These are phyloP conservation scores for Sugiyamaella valdiviana DNA, from an alignment of 805 yeast species.

Conservation along the genomic window DNA sequence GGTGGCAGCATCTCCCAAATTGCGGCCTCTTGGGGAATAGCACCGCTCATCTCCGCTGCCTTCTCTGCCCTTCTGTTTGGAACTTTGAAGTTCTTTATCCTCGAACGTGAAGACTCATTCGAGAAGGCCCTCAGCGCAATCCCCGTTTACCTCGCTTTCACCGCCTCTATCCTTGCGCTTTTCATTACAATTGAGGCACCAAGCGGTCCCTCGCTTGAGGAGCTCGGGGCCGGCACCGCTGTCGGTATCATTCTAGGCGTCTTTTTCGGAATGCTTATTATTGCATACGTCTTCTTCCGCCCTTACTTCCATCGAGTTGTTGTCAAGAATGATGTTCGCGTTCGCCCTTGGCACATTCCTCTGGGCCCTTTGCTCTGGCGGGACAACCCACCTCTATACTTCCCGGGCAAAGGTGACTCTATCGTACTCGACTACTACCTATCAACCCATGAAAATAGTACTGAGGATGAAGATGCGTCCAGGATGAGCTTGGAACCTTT, in stretches of 20 bases:
- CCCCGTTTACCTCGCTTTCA: conserved; percentile 54
- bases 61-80: conserved; percentile 56
- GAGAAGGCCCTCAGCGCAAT: conserved; percentile 52
- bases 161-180: conserved; percentile 64
- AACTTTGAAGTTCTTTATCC: conserved; percentile 51
- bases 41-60: conserved; percentile 62
- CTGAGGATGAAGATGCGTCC: conserved; percentile 7
- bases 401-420: conserved; percentile 44
- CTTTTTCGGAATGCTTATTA: conserved; percentile 48
- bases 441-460: conserved; percentile 10
- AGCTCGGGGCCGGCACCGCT: conserved; percentile 47
- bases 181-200: conserved; percentile 78
- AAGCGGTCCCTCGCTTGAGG: conserved; percentile 53
- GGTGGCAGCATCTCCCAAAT: conserved; percentile 56
- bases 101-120: conserved; percentile 52
- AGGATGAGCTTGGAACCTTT: too few species aligned
- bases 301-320: conserved; percentile 61
- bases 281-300: conserved; percentile 49
- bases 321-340: conserved; percentile 59
- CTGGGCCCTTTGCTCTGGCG: conserved; percentile 57
- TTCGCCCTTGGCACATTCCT: conserved; percentile 49
- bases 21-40: conserved; percentile 75
- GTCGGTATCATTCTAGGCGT: conserved; percentile 59
- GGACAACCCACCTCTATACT: not conserved
- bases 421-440: conserved; percentile 59